Percentiles rank a stretch among this genome's conserved stretches.
Conservation (phyloP, 1,284 basidiomycete genomes). For the Sanguinoderma infundibulare region DNA sequence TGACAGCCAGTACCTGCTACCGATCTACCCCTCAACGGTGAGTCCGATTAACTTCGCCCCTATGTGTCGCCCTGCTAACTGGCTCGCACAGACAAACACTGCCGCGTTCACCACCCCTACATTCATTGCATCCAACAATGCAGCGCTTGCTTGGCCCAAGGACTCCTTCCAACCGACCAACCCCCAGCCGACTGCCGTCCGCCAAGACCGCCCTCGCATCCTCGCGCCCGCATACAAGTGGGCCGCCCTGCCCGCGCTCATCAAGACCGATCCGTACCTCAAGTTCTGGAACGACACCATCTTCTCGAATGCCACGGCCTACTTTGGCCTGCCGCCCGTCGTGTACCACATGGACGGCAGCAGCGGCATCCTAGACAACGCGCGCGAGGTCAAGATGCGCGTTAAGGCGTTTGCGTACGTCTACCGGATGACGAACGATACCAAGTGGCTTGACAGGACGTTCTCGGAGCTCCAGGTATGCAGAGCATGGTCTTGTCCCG, state of each 20-base stretch:
- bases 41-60: slow-evolving; percentile 37
- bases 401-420: slow-evolving; percentile 94
- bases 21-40: slow-evolving; percentile 86
- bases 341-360: slow-evolving; percentile 78
- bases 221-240: slow-evolving; percentile 94
- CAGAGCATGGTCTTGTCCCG: slow-evolving; percentile 21
- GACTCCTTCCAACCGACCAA: slow-evolving; percentile 76
- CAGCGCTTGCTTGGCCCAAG: slow-evolving; percentile 69
- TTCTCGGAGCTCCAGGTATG: slow-evolving; percentile 83
- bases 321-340: slow-evolving; percentile 64
- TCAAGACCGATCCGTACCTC: slow-evolving; percentile 87
- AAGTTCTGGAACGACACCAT: slow-evolving; percentile 91
- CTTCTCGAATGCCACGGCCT: slow-evolving; percentile 85
- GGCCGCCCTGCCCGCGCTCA: slow-evolving; percentile 80
- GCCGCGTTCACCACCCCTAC: slow-evolving; percentile 82
- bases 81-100: slow-evolving; percentile 67
- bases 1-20: slow-evolving; percentile 75
- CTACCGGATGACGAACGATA: slow-evolving; percentile 90
- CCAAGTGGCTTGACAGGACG: slow-evolving; percentile 84
- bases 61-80: background rate
- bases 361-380: slow-evolving; percentile 93
- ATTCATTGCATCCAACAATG: slow-evolving; percentile 55
- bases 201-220: slow-evolving; percentile 88
- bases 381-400: slow-evolving; percentile 88
- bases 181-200: slow-evolving; percentile 62